Evolutionary conservation across 2,329 filamentous ascomycete species (phyloP).

Genomic region (Hymenoscyphus fructigenus): DNA sequence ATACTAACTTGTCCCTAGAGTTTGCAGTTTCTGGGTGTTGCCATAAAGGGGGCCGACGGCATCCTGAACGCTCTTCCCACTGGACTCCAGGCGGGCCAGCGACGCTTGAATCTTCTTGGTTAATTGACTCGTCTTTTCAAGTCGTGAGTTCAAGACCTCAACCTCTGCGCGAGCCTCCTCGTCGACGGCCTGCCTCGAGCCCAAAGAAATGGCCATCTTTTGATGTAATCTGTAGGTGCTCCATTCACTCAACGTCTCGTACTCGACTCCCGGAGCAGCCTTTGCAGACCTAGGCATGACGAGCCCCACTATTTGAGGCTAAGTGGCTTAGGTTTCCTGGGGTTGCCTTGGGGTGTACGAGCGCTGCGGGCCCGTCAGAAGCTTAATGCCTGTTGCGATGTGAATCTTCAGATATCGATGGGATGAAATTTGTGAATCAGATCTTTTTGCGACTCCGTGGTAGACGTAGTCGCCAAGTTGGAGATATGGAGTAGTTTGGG

Average conservation of each 20-base stretch:
- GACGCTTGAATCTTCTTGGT: slow-evolving; percentile 96
- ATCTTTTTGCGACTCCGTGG: no score
- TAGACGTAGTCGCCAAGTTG: no score
- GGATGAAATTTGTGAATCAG: no score
- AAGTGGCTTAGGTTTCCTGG: background rate
- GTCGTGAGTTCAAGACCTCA: slow-evolving; percentile 67
- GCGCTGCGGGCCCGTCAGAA: background rate
- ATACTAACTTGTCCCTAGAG: slow-evolving; percentile 72
- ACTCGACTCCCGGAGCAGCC: background rate
- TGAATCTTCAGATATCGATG: no score
- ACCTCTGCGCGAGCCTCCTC: slow-evolving; percentile 70
- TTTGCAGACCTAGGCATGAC: background rate
- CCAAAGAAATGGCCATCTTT: slow-evolving; percentile 34
- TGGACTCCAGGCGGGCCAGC: slow-evolving; percentile 77
- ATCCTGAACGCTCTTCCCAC: slow-evolving; percentile 86
- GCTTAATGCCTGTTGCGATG: background rate
- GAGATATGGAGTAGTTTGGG: no score
- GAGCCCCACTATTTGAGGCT: background rate
- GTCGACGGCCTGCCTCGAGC: slow-evolving; percentile 43
- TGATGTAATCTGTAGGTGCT: slow-evolving; percentile 22
- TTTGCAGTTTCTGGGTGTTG: slow-evolving; percentile 86
- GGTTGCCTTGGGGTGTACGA: background rate
- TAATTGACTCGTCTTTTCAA: slow-evolving; percentile 89
- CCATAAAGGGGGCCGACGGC: slow-evolving; percentile 90
- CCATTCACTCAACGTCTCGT: slow-evolving; percentile 18